Evolutionary conservation across 768 basidiomycete genomes (phyloP), one percentile per base, ranked within the genome.

Genomic region (Mrakia blollopis): DNA sequence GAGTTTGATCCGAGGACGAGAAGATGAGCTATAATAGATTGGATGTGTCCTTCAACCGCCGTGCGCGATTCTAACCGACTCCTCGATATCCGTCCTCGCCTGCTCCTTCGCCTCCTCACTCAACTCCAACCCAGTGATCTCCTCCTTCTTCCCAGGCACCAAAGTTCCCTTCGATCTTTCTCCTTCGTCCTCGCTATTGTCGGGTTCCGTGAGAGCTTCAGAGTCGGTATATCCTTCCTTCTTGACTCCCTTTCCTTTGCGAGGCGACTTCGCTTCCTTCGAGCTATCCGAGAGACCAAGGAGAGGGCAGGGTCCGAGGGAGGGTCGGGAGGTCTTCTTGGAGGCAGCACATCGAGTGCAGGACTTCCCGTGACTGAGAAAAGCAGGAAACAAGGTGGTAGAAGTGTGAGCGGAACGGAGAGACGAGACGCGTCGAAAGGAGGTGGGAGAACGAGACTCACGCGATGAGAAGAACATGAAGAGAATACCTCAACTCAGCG

Each of bases 401-500:
- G 25, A 28, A 21, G 25, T 18, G 54, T n/a, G 30, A 41, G 35
- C 23, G 30, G n/a, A 6, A 37, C 25, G 57, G 32, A 39, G 60
- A 41, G 41, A 47, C 10, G 28, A 35, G 73, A 23, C 37, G n/a
- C 21, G 13, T 35, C 21, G 21, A 41, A 6, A 23, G 2, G 16
- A 41, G 10, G 11, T 5, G n/a, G 54, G 23, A 13, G 37, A 65
- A 18, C 44, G 28, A 5, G 73, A 65, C 73, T 25, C 21, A 74
- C 62, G 76, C 76, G 63, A 77, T 77, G 30, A 77, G 67, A 1
- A 77, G 72, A 0, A 77, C 76, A 32, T 77, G 76, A 0, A 77
- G 65, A 9, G 76, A 63, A 52, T 77, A 77, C 14, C 72, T 52
- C 18, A 77, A 50, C 21, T 63, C 25, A 21, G 50, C 41, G 5